Evolutionary conservation across 768 basidiomycete species (phyloP).

Genomic region (Mrakia frigida): DNA sequence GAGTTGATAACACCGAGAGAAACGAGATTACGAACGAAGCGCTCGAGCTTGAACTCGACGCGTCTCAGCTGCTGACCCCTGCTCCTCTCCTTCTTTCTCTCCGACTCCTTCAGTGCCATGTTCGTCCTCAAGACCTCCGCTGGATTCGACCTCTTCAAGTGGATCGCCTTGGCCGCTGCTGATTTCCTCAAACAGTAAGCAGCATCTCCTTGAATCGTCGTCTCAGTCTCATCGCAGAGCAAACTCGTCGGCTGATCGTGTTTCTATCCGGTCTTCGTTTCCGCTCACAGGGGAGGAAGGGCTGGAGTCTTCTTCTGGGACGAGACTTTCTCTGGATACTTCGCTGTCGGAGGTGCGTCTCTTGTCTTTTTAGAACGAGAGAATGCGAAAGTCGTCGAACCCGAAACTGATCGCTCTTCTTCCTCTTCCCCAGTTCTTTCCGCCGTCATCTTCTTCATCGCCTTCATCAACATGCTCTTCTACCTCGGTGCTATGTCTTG

Average conservation of each 20-base stretch:
- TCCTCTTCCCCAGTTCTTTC: slow-evolving; percentile 48
- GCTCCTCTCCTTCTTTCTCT: too few species aligned
- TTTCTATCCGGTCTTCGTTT: too few species aligned
- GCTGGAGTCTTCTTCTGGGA: slow-evolving; percentile 70
- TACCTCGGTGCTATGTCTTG: slow-evolving; percentile 70
- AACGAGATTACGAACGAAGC: too few species aligned
- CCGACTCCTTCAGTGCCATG: slow-evolving; percentile 50
- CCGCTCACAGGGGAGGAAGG: slow-evolving; percentile 51
- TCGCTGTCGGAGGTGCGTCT: slow-evolving; percentile 17
- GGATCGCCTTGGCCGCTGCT: slow-evolving; percentile 42
- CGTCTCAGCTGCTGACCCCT: too few species aligned
- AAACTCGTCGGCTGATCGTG: too few species aligned
- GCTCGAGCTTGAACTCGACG: too few species aligned
- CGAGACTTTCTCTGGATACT: slow-evolving; percentile 24
- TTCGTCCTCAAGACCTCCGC: slow-evolving; percentile 82
- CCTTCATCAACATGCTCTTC: slow-evolving; percentile 70
- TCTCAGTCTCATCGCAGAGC: too few species aligned
- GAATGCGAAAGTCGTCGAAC: not conserved
- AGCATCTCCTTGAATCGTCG: too few species aligned
- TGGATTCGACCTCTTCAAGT: slow-evolving; percentile 76
- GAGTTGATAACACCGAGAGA: too few species aligned
- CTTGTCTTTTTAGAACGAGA: slow-evolving; percentile 51
- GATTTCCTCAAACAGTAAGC: slow-evolving; percentile 58
- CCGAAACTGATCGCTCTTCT: not conserved
- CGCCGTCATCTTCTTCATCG: slow-evolving; percentile 89